Evolutionary conservation across 805 yeast genomes (phyloP).

Genomic region (Clavispora vitiphila): DNA sequence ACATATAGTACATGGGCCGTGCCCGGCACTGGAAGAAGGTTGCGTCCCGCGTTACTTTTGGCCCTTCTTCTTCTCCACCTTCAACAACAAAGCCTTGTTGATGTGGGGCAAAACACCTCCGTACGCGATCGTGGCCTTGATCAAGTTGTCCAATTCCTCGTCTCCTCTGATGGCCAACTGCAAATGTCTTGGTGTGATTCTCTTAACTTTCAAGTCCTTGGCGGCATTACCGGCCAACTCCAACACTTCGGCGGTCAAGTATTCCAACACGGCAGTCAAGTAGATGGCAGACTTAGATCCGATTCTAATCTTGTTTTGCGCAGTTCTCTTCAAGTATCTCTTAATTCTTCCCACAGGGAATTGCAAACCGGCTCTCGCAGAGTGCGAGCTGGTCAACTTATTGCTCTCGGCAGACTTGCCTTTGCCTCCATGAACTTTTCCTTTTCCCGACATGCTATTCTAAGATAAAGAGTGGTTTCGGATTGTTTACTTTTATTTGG

Average conservation of each 20-base stretch:
- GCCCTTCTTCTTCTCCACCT: slow-evolving; percentile 26
- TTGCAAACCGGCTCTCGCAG: slow-evolving; percentile 91
- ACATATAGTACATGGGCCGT: slow-evolving; percentile 12
- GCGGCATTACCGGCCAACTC: slow-evolving; percentile 31
- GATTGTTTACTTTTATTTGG: slow-evolving; percentile 12
- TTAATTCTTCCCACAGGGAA: slow-evolving; percentile 99
- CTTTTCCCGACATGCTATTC: slow-evolving; percentile 63
- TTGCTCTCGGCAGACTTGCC: slow-evolving; percentile 79
- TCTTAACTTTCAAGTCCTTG: slow-evolving; percentile 29
- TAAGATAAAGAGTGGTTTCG: slow-evolving; percentile 5
- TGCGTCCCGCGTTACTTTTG: slow-evolving; percentile 9
- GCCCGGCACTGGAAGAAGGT: too few species aligned
- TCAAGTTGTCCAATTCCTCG: slow-evolving; percentile 29
- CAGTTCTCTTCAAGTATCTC: slow-evolving; percentile 80
- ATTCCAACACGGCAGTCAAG: slow-evolving; percentile 28
- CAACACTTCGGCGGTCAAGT: slow-evolving; percentile 28
- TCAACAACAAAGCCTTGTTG: slow-evolving; percentile 30
- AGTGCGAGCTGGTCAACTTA: slow-evolving; percentile 76
- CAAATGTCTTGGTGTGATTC: slow-evolving; percentile 29
- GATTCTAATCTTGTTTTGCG: slow-evolving; percentile 76
- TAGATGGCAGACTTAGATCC: slow-evolving; percentile 78
- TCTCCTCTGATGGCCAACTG: slow-evolving; percentile 30
- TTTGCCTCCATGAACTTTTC: slow-evolving; percentile 95
- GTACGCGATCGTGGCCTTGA: slow-evolving; percentile 29
- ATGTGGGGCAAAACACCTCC: slow-evolving; percentile 33